Percentiles rank a stretch among this genome's conserved stretches.
Evolutionary conservation across 2,329 filamentous ascomycete genomes (phyloP).

Genomic region (Sporothrix protearum): DNA sequence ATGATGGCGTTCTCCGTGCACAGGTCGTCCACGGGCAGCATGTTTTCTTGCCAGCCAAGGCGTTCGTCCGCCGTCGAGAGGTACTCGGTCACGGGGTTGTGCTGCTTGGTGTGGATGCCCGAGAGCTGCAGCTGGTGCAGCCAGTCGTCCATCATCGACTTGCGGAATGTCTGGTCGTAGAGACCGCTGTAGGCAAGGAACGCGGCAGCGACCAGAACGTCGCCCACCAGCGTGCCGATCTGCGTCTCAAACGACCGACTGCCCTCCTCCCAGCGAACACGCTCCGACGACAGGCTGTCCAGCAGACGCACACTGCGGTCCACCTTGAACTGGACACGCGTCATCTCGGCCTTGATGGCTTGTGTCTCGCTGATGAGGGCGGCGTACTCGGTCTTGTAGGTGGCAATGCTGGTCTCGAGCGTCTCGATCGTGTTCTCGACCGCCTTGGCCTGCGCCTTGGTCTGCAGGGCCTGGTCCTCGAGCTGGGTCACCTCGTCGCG

Average conservation of each 20-base stretch:
- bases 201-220: slow-evolving; percentile 92
- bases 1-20: slow-evolving; percentile 99
- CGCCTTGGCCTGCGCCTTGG: slow-evolving; percentile 87
- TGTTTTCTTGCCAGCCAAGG: slow-evolving; percentile 90
- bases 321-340: slow-evolving; percentile 94
- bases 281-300: slow-evolving; percentile 91
- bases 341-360: slow-evolving; percentile 96
- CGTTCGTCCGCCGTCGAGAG: slow-evolving; percentile 94
- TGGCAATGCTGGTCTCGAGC: slow-evolving; percentile 86
- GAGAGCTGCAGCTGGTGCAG: slow-evolving; percentile 86
- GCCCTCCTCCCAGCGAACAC: slow-evolving; percentile 89
- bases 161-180: slow-evolving; percentile 97
- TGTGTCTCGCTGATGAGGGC: slow-evolving; percentile 95
- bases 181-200: slow-evolving; percentile 96
- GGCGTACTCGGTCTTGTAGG: slow-evolving; percentile 94
- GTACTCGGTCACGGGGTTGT: slow-evolving; percentile 94
- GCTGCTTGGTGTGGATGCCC: slow-evolving; percentile 88
- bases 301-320: slow-evolving; percentile 91
- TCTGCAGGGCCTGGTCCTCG: slow-evolving; percentile 84
- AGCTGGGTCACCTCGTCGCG: slow-evolving; percentile 84
- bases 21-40: slow-evolving; percentile 89
- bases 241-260: slow-evolving; percentile 98
- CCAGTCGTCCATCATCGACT: slow-evolving; percentile 98
- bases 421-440: slow-evolving; percentile 82
- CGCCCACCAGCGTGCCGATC: slow-evolving; percentile 92